Conservation (phyloP, 1,284 basidiomycete genomes). For the Apiotrichum laibachii region DNA sequence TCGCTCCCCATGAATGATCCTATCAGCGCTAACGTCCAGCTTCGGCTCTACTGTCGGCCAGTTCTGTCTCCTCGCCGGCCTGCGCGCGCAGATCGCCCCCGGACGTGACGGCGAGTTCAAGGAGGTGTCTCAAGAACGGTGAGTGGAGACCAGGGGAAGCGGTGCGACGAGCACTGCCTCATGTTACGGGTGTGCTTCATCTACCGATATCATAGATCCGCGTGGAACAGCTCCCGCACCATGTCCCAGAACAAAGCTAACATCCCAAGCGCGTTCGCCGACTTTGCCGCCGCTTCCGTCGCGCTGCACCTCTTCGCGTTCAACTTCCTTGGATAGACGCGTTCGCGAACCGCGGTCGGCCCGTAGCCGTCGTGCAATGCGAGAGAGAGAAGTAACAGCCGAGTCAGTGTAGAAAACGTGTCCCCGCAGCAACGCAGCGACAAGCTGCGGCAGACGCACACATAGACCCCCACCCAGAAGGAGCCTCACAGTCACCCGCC, state of each 20-base stretch:
- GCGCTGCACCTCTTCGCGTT: constrained; percentile 97
- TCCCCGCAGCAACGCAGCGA: too few species aligned
- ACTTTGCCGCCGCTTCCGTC: constrained; percentile 90
- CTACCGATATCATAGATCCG: neutral
- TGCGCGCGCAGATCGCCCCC: constrained; percentile 89
- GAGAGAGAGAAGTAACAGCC: neutral
- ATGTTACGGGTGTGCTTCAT: neutral
- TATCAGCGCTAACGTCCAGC: constrained; percentile 54
- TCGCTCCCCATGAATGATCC: neutral
- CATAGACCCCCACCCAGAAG: too few species aligned
- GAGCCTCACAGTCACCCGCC: too few species aligned
- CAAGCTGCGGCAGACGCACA: too few species aligned
- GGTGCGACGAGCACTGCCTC: neutral
- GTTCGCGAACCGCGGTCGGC: too few species aligned
- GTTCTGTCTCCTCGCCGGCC: constrained; percentile 88
- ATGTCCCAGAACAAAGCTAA: neutral
- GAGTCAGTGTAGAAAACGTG: too few species aligned
- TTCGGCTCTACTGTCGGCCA: constrained; percentile 93
- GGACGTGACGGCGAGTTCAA: constrained; percentile 64
- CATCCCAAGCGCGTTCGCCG: constrained; percentile 78
- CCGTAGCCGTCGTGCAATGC: neutral
- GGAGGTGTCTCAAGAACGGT: constrained; percentile 93
- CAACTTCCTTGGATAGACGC: constrained; percentile 78
- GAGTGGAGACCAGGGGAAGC: constrained; percentile 29
- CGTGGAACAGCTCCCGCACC: too few species aligned